These are phyloP conservation scores for Aspergillus egyptiacus DNA, from an alignment of 495 filamentous ascomycete species.

Conservation along the genomic window DNA sequence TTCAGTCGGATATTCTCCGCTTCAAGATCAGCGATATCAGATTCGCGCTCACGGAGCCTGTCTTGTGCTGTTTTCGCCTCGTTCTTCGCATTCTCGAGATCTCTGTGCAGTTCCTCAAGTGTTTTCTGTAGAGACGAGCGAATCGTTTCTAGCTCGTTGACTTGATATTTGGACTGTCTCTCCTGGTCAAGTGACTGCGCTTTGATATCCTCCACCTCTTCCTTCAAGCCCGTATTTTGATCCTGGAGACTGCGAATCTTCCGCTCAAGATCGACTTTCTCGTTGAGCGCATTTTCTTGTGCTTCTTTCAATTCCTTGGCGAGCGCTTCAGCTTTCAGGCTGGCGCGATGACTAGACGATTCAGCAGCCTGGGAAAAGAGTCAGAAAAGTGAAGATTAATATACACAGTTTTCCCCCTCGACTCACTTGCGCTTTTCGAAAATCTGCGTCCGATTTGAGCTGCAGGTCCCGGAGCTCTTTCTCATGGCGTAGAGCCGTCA, in stretches of 20 bases:
- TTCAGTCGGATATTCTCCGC: slow-evolving; percentile 75
- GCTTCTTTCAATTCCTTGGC: slow-evolving; percentile 64
- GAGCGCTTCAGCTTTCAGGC: slow-evolving; percentile 64
- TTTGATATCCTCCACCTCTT: slow-evolving; percentile 71
- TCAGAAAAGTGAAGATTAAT: slow-evolving; percentile 10
- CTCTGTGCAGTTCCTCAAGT: slow-evolving; percentile 64
- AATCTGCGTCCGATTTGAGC: slow-evolving; percentile 73
- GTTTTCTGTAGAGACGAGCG: slow-evolving; percentile 60
- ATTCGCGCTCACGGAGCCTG: slow-evolving; percentile 60
- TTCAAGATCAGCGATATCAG: slow-evolving; percentile 65
- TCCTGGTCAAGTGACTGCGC: slow-evolving; percentile 65
- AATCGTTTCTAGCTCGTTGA: slow-evolving; percentile 65
- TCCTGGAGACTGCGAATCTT: slow-evolving; percentile 66
- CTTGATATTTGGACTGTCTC: slow-evolving; percentile 61
- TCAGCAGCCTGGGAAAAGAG: slow-evolving; percentile 49
- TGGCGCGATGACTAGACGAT: slow-evolving; percentile 58
- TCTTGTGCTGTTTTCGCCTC: slow-evolving; percentile 61
- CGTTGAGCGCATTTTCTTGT: slow-evolving; percentile 59
- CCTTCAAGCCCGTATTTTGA: slow-evolving; percentile 62
- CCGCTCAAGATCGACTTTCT: slow-evolving; percentile 65
- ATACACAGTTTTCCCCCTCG: not conserved
- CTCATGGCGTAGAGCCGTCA: slow-evolving; percentile 67
- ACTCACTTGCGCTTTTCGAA: slow-evolving; percentile 66
- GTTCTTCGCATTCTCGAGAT: slow-evolving; percentile 57
- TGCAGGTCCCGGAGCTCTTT: slow-evolving; percentile 74